phyloP scores from a whole-genome alignment of 192 early-diverging fungal genomes.

The Umbelopsis isabellina region DNA sequence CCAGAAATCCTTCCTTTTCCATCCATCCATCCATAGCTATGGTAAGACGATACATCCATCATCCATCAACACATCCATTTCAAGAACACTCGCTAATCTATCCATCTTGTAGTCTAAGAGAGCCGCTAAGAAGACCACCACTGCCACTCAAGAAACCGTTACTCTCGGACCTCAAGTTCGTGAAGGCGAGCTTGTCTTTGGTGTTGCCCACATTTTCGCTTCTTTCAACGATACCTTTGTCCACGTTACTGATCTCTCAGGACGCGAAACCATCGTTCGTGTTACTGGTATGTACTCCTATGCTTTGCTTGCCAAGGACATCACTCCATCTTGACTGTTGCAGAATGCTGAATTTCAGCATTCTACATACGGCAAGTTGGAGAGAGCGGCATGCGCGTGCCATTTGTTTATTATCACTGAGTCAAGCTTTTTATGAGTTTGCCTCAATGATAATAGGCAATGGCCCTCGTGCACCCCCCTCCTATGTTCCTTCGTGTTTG shows the following conservation, averaged over 20 bases:
- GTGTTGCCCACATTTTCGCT: conserved; percentile 99
- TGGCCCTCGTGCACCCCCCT: conserved; percentile 34
- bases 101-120: conserved; percentile 36
- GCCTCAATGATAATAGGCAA: background rate
- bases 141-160: conserved; percentile 73
- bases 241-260: conserved; percentile 99
- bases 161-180: conserved; percentile 96
- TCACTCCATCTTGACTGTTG: background rate
- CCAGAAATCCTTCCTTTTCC: background rate
- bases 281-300: conserved; percentile 81
- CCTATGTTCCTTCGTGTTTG: conserved; percentile 36
- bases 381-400: conserved; percentile 15
- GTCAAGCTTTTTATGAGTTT: background rate
- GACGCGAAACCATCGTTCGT: conserved; percentile 98
- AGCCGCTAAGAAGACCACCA: conserved; percentile 29
- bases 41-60: background rate
- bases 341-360: background rate
- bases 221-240: conserved; percentile 99
- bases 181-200: conserved; percentile 97
- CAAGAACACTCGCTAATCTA: background rate
- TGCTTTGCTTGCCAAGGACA: conserved; percentile 10
- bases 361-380: background rate
- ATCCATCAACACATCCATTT: background rate
- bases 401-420: background rate
- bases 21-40: conserved; percentile 13